These are phyloP conservation scores for Kodamaea sp. DNA, from an alignment of 1,139 yeast genomes.

Conservation along the genomic window DNA sequence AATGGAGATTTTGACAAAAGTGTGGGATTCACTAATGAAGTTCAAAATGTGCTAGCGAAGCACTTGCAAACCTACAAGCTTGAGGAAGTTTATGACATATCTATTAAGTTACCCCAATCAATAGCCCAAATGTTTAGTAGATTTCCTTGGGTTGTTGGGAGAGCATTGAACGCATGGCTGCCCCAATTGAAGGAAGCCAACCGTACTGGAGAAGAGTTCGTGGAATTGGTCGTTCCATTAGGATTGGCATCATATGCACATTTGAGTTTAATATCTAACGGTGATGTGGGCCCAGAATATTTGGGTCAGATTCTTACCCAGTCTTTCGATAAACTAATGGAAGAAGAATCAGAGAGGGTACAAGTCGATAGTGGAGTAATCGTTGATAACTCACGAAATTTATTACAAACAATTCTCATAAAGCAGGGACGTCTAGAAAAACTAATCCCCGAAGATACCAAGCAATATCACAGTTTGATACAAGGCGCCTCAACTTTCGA, in stretches of 20 bases:
- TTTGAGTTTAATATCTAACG: neutral
- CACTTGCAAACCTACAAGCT: constrained; percentile 6
- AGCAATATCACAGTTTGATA: neutral
- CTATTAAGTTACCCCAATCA: constrained; percentile 6
- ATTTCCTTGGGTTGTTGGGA: constrained; percentile 12
- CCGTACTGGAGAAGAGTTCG: neutral
- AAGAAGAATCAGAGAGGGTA: neutral
- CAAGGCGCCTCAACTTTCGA: neutral
- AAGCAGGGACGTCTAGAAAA: constrained; percentile 3
- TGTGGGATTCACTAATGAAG: constrained; percentile 5
- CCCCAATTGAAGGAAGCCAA: constrained; percentile 1
- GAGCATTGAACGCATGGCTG: constrained; percentile 7
- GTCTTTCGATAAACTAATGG: neutral
- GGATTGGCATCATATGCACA: neutral
- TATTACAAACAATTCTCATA: constrained; percentile 8
- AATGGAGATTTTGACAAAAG: constrained; percentile 9
- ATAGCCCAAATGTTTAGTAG: constrained; percentile 4
- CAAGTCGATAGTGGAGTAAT: neutral
- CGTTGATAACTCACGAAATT: constrained; percentile 6
- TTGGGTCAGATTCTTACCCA: neutral
- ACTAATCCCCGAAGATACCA: constrained; percentile 1
- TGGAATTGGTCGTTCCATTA: neutral
- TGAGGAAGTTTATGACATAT: constrained; percentile 10
- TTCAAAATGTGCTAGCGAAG: neutral
- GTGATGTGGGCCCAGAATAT: neutral